Evolutionary conservation across 306 rosid species (phyloP), one percentile per base, ranked within the genome.

Genomic region (Comarum palustre): DNA sequence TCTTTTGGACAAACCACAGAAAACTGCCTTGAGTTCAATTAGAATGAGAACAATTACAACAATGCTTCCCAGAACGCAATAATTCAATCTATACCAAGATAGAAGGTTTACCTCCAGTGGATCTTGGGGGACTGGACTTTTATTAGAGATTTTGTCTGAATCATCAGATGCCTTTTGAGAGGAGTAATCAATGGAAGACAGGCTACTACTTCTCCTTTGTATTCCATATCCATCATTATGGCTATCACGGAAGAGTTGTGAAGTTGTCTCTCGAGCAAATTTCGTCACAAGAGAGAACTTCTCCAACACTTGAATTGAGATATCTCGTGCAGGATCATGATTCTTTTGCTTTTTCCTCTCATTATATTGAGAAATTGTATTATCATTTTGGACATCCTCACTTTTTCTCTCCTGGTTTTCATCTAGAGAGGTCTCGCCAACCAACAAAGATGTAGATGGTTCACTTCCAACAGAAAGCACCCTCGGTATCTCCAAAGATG

Each of bases 201-300:
- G 83, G 73, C 60, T 68, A 46, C 72, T 80, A 68, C 69, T 84
- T 79, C 88, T 80, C 85, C 87, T 85, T 57, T 87, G 93, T 34
- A 58, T 54, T 77, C 86, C 75, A 79, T 78, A 88, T 62, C 93
- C 99, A 82, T 95, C 84, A 75, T 65, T 77, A 65, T 91, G 91
- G 84, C 50, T 75, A 61, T 93, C 99, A 77, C 97, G 80, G 32
- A 94, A 95, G 47, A 91, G 88, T 86, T 95, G 99, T 8, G 99
- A 91, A 73, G 99, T 91, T 86, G 99, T 91, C 65, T 95, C 99
- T 22, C 97, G 95, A 65, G 99, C 97, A 90, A 95, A 95, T 87
- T 71, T 95, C 46, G 99, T 95, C 70, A 95, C 97, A 8, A 95
- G 96, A 80, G 99, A 95, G 82, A 94, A 94, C 71, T 91, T 95